These are phyloP conservation scores for Talaromyces albobiverticillius DNA, from an alignment of 2,329 filamentous ascomycete genomes.

Conservation along the genomic window DNA sequence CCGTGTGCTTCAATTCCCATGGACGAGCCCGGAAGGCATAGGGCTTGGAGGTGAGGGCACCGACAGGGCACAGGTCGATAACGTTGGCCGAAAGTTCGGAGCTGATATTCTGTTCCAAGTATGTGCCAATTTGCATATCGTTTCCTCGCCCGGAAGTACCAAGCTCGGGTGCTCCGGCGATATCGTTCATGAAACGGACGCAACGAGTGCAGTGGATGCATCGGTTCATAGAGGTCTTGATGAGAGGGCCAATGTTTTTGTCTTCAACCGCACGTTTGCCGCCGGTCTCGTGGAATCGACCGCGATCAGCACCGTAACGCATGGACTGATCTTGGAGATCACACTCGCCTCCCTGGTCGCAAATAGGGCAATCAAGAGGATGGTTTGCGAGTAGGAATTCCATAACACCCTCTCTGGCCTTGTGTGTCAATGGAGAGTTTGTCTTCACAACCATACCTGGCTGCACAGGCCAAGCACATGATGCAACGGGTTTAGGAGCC, in stretches of 20 bases:
- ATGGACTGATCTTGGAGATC: conserved; percentile 99
- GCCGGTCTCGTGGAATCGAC: conserved; percentile 90
- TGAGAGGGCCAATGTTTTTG: conserved; percentile 96
- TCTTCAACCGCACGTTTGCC: conserved; percentile 98
- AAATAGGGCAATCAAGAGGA: conserved; percentile 93
- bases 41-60: conserved; percentile 93
- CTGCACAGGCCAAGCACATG: conserved; percentile 97
- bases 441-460: conserved; percentile 99
- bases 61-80: conserved; percentile 96
- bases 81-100: conserved; percentile 95
- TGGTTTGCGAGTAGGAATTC: conserved; percentile 97
- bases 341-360: conserved; percentile 98
- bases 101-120: conserved; percentile 90
- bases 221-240: conserved; percentile 99
- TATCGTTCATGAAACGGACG: conserved; percentile 94
- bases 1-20: conserved; percentile 95
- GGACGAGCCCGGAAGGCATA: conserved; percentile 96
- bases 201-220: conserved; percentile 99
- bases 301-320: conserved; percentile 94
- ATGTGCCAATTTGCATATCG: conserved; percentile 96
- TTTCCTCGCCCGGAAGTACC: conserved; percentile 94
- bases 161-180: conserved; percentile 92
- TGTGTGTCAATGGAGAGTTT: conserved; percentile 91
- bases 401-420: conserved; percentile 98
- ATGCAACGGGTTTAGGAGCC: conserved; percentile 94